A percentile compares a stretch with the other conserved stretches of the same genome.
phyloP scores from a whole-genome alignment of 1,139 yeast species.

The Protomyces inundatus region DNA sequence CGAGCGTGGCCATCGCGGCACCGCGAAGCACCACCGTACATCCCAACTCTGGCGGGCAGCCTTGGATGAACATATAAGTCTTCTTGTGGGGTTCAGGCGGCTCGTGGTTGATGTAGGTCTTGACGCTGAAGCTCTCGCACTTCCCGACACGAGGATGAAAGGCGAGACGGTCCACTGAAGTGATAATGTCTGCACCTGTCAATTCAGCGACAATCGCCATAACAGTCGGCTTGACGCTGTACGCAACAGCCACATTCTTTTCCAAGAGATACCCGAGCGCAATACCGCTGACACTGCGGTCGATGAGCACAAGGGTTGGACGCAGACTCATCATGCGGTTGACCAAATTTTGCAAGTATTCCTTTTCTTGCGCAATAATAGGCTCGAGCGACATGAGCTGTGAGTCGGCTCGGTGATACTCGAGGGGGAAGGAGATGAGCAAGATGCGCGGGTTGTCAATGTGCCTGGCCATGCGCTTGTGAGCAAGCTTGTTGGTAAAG shows the following conservation, averaged over 20 bases:
- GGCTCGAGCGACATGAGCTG: slow-evolving; percentile 71
- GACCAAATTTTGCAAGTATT: slow-evolving; percentile 74
- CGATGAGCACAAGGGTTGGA: slow-evolving; percentile 76
- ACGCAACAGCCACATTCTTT: slow-evolving; percentile 66
- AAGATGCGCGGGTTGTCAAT: slow-evolving; percentile 69
- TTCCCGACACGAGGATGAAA: slow-evolving; percentile 60
- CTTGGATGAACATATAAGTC: slow-evolving; percentile 70
- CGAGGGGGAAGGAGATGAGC: slow-evolving; percentile 81
- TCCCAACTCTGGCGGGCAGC: slow-evolving; percentile 69
- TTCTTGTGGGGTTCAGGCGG: slow-evolving; percentile 46
- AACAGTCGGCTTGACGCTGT: slow-evolving; percentile 75
- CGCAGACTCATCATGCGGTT: slow-evolving; percentile 68
- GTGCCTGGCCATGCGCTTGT: slow-evolving; percentile 65
- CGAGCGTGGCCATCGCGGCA: slow-evolving; percentile 51
- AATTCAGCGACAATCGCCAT: slow-evolving; percentile 73
- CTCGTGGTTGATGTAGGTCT: slow-evolving; percentile 53
- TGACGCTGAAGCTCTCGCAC: slow-evolving; percentile 67
- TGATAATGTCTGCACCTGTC: slow-evolving; percentile 74
- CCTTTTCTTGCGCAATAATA: slow-evolving; percentile 81
- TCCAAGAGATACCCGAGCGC: slow-evolving; percentile 69
- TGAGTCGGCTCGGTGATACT: slow-evolving; percentile 64
- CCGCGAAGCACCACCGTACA: slow-evolving; percentile 83
- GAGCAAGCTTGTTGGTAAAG: slow-evolving; percentile 79
- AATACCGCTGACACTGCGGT: slow-evolving; percentile 75
- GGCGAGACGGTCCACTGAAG: slow-evolving; percentile 61